Conservation (phyloP, 202 grass and related monocot species). For the Digitaria exilis region DNA sequence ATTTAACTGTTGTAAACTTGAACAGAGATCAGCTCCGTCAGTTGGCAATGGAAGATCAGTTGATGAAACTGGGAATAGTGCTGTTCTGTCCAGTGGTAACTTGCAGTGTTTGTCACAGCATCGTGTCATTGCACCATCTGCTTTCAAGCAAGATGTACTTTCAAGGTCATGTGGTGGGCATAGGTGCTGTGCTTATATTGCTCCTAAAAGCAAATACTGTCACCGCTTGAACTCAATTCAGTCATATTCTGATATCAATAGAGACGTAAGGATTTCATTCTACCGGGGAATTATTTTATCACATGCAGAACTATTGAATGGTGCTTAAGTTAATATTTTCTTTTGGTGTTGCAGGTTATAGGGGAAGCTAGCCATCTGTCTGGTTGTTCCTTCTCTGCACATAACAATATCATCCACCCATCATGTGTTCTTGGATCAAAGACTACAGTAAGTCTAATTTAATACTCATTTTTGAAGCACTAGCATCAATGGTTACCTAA, state of each 20-base stretch:
- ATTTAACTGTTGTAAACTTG: conserved; percentile 45
- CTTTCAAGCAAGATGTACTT: conserved; percentile 56
- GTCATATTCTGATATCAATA: conserved; percentile 91
- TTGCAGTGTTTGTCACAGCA: conserved; percentile 84
- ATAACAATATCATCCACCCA: conserved; percentile 93
- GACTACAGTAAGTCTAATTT: conserved; percentile 79
- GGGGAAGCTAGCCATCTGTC: conserved; percentile 89
- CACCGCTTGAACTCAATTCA: conserved; percentile 90
- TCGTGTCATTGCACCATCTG: conserved; percentile 67
- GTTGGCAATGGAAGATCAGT: conserved; percentile 41
- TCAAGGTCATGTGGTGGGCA: conserved; percentile 44
- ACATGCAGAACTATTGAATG: conserved; percentile 19
- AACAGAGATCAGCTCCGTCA: conserved; percentile 72
- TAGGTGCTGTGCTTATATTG: conserved; percentile 91
- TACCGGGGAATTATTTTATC: conserved; percentile 13
- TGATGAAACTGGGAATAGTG: conserved; percentile 53
- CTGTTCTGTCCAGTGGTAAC: conserved; percentile 58
- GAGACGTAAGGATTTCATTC: conserved; percentile 73
- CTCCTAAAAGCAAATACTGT: conserved; percentile 91
- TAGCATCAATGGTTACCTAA: conserved; percentile 17
- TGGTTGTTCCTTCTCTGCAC: conserved; percentile 88
- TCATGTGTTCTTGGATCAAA: conserved; percentile 86
- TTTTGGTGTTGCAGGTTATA: conserved; percentile 61
- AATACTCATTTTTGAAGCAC: not conserved
- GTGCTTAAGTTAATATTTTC: conserved; percentile 31